A percentile compares a stretch with the other conserved stretches of the same genome.
Evolutionary conservation across 1,139 yeast genomes (phyloP).

Genomic region (Meyerozyma smithsonii): DNA sequence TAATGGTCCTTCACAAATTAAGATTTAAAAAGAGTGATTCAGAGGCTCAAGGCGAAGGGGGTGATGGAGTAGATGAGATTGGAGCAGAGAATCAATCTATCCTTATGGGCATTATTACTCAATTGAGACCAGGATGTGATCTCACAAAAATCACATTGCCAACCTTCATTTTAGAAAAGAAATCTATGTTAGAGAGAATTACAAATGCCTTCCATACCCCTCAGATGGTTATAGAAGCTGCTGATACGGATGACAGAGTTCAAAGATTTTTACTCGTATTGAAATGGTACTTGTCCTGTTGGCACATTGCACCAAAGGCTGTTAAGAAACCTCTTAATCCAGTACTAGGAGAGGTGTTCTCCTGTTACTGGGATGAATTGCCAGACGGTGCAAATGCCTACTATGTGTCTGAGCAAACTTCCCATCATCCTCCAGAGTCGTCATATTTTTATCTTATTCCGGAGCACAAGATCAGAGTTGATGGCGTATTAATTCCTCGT

Average conservation of each 20-base stretch:
- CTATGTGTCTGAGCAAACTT: slow-evolving; percentile 88
- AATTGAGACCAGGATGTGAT: slow-evolving; percentile 89
- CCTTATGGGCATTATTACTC: slow-evolving; percentile 79
- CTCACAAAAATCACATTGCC: slow-evolving; percentile 88
- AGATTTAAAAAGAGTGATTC: not conserved
- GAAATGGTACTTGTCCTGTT: slow-evolving; percentile 87
- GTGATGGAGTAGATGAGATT: slow-evolving; percentile 54
- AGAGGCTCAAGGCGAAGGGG: not conserved
- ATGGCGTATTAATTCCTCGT: slow-evolving; percentile 83
- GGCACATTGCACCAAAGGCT: slow-evolving; percentile 99
- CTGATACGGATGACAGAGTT: slow-evolving; percentile 50
- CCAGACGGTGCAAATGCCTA: slow-evolving; percentile 63
- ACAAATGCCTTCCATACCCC: slow-evolving; percentile 89
- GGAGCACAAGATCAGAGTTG: slow-evolving; percentile 73
- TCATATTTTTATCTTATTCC: slow-evolving; percentile 89
- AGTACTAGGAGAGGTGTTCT: slow-evolving; percentile 83
- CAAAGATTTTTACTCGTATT: slow-evolving; percentile 69
- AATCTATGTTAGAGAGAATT: slow-evolving; percentile 93
- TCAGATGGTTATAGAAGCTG: slow-evolving; percentile 66
- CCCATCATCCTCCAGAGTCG: slow-evolving; percentile 98
- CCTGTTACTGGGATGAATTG: slow-evolving; percentile 88
- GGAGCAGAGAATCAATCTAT: slow-evolving; percentile 88
- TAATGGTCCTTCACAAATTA: not conserved
- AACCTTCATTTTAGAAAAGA: slow-evolving; percentile 89
- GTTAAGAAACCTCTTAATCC: slow-evolving; percentile 97